A percentile compares a stretch with the other conserved stretches of the same genome.
Evolutionary conservation across 2,329 filamentous ascomycete genomes (phyloP).

Genomic region (Cladosporium sp.): DNA sequence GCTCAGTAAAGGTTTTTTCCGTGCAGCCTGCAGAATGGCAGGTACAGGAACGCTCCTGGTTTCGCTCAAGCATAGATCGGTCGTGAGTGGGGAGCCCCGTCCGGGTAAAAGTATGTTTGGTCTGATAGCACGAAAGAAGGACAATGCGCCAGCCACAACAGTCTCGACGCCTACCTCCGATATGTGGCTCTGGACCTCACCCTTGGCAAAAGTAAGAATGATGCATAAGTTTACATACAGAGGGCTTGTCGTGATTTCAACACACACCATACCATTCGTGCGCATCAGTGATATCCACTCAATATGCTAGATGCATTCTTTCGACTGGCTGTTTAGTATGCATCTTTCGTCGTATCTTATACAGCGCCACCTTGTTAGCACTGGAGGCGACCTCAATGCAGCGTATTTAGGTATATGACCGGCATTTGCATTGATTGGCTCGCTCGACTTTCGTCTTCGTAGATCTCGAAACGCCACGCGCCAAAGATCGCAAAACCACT

Average conservation of each 20-base stretch:
- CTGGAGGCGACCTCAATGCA: not conserved
- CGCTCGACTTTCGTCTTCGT: not conserved
- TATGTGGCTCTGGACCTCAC: not conserved
- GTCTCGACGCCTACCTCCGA: not conserved
- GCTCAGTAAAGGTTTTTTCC: not conserved
- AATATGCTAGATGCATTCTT: not conserved
- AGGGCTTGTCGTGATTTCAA: not conserved
- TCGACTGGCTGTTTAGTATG: not conserved
- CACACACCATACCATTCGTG: too few species aligned
- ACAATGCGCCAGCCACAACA: not conserved
- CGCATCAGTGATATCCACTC: too few species aligned
- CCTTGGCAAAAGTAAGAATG: not conserved
- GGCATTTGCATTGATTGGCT: not conserved
- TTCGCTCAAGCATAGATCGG: not conserved
- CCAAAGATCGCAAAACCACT: not conserved
- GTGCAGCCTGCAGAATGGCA: not conserved
- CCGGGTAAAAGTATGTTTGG: not conserved
- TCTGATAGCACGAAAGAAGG: not conserved
- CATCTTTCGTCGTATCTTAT: not conserved
- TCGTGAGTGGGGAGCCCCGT: not conserved
- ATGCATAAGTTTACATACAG: not conserved
- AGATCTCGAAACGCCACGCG: not conserved
- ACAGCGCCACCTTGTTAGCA: fast-evolving
- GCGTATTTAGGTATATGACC: not conserved
- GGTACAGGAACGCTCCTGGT: not conserved